phyloP scores from a whole-genome alignment of 768 basidiomycete species.

The Lactifluus subvellereus region DNA sequence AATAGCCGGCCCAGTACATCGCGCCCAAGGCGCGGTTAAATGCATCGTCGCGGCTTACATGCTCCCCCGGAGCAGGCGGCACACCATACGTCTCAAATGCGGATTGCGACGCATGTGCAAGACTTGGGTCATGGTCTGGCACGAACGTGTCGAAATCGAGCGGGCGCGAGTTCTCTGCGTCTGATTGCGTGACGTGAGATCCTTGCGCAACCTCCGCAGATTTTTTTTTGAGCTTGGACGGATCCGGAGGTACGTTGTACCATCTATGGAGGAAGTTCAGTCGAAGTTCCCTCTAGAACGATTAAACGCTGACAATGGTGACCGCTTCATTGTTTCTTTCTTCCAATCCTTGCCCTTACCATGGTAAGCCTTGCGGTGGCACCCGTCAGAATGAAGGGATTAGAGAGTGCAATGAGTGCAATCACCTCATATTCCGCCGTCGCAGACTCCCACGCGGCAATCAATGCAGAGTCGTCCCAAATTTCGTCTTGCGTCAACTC shows the following conservation, averaged over 20 bases:
- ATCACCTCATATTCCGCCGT: conserved; percentile 70
- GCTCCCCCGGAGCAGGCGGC: conserved; percentile 31
- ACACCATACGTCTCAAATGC: conserved; percentile 19
- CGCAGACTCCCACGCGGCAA: conserved; percentile 82
- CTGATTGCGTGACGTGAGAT: conserved; percentile 9
- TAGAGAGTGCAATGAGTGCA: conserved; percentile 2
- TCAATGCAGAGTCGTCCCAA: conserved; percentile 82
- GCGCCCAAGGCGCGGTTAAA: conserved; percentile 69
- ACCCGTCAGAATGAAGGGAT: not conserved
- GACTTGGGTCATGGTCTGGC: conserved; percentile 61
- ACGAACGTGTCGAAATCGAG: conserved; percentile 66
- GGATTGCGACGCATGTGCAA: conserved; percentile 30
- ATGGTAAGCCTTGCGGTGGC: conserved; percentile 46
- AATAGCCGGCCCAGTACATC: conserved; percentile 86
- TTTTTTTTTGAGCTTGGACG: conserved; percentile 24
- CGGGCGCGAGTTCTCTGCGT: conserved; percentile 50
- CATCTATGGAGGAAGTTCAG: conserved; percentile 43
- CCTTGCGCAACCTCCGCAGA: conserved; percentile 4
- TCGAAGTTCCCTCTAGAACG: not conserved
- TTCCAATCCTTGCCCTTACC: conserved; percentile 73
- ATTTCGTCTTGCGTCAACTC: conserved; percentile 67
- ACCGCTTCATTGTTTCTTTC: conserved; percentile 58
- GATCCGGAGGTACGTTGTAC: conserved; percentile 58
- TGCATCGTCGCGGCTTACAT: conserved; percentile 65
- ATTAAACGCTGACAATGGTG: conserved; percentile 53